These are phyloP conservation scores for Prunus mongolica DNA, from an alignment of 306 rosid species.

Conservation along the genomic window DNA sequence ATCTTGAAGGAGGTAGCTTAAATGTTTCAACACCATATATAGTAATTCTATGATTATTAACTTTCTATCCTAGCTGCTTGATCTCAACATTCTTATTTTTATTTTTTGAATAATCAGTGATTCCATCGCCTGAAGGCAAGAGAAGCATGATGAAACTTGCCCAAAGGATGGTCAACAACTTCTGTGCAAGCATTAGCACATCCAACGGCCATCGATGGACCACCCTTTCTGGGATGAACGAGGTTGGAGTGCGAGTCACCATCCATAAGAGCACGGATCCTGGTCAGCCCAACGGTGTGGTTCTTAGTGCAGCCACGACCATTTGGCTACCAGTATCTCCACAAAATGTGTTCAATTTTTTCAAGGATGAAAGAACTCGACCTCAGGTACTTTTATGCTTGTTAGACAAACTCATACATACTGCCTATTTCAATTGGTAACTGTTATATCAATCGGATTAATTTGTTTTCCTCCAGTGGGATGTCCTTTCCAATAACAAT, in stretches of 20 bases:
- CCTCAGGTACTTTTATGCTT: constrained; percentile 52
- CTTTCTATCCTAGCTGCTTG: neutral
- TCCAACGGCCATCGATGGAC: constrained; percentile 82
- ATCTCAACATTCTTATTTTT: neutral
- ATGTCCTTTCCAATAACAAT: constrained; percentile 85
- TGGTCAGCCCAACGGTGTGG: constrained; percentile 85
- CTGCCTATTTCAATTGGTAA: neutral
- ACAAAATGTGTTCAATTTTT: constrained; percentile 78
- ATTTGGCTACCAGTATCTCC: constrained; percentile 89
- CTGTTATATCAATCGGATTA: neutral
- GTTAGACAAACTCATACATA: neutral
- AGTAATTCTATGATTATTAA: neutral
- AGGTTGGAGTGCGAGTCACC: constrained; percentile 74
- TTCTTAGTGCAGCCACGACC: constrained; percentile 88
- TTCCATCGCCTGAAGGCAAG: constrained; percentile 82
- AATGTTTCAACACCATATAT: neutral
- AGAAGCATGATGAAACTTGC: constrained; percentile 96
- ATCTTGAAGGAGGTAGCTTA: constrained; percentile 75
- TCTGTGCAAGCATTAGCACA: constrained; percentile 76
- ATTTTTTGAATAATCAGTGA: constrained; percentile 37
- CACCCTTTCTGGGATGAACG: constrained; percentile 68
- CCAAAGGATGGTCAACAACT: constrained; percentile 84
- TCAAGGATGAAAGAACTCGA: constrained; percentile 87
- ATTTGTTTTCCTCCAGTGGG: constrained; percentile 56
- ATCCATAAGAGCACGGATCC: constrained; percentile 75